Evolutionary conservation across 2,329 filamentous ascomycete species (phyloP), one percentile per base, ranked within the genome.

Genomic region (Neofusicoccum umdonicola): DNA sequence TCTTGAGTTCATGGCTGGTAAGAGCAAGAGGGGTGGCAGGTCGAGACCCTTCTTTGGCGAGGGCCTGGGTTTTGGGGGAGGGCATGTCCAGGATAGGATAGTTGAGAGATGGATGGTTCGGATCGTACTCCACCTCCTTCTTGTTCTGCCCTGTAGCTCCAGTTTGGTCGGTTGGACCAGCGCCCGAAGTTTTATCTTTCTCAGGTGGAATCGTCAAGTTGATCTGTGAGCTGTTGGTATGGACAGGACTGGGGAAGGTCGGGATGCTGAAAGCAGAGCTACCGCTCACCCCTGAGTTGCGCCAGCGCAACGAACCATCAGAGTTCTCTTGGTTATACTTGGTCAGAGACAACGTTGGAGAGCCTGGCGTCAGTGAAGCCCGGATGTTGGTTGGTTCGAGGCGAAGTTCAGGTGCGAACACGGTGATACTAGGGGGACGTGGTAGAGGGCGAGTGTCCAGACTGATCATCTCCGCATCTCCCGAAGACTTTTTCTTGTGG

Each of bases 321-420:
- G 22, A 35, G n/a, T 45, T 34, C 27, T 66, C 47, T 19, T 45
- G 13, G 62, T 27, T 39, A 42, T 73, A 78, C 2, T 70, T 70
- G 13, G 72, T 72, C 68, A 79, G 47, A 31, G 77, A 76, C 5
- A 80, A 65, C 0, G 73, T 76, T 0, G 79, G 75, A 13, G 79
- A 81, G 60, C 72, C 78, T 0, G 76, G 70, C 3, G 77, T 80
- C 47, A 81, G 66, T 0, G 78, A 79, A 41, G 77, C 76, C 45
- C 74, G 70, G 17, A 79, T 68, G 1, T 69, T 70, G 4, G 73
- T 75, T 2, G 73, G 66, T 61, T 74, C 68, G 64, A 77, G 56
- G 69, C 73, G 69, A 4, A 80, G 65, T 37, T 78, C 74, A 2
- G 77, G 74, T 3, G 71, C 72, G 66, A 79, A 78, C 0, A 70